Percentiles rank a stretch among this genome's conserved stretches.
Conservation (phyloP, 2,329 filamentous ascomycete genomes). For the Sporothrix protearum region DNA sequence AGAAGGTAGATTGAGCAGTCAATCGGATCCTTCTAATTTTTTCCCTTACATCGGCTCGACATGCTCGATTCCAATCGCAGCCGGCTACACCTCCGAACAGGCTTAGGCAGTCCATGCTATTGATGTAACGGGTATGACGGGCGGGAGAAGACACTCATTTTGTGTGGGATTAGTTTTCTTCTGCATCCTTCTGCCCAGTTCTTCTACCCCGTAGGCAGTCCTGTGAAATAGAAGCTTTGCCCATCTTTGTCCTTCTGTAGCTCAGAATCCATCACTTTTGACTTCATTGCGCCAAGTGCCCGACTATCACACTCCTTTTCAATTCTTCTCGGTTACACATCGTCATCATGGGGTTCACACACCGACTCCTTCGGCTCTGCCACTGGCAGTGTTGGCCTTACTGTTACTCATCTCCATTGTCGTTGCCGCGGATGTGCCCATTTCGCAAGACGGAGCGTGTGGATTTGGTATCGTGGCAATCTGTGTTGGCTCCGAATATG, state of each 20-base stretch:
- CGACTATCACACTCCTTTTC: background rate
- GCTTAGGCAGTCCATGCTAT: background rate
- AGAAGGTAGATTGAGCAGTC: background rate
- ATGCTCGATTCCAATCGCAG: background rate
- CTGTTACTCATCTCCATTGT: background rate
- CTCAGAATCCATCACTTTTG: background rate
- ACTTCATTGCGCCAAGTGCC: background rate
- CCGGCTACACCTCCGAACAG: background rate
- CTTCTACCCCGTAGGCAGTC: background rate
- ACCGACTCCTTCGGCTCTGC: background rate
- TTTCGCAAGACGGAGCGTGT: constrained; percentile 22
- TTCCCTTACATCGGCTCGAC: background rate
- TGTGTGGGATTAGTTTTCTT: too few species aligned
- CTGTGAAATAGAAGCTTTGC: background rate
- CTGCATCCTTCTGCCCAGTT: too few species aligned
- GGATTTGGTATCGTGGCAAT: constrained; percentile 13
- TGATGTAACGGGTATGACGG: background rate
- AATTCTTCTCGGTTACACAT: background rate
- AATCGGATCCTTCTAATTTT: background rate
- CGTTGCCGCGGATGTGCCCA: background rate
- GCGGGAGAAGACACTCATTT: background rate
- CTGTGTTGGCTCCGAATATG: constrained; percentile 24
- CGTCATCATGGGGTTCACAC: background rate
- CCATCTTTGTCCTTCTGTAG: background rate
- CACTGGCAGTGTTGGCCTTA: constrained; percentile 28